Evolutionary conservation across 768 basidiomycete species (phyloP).

Genomic region (Phaeotremella skinneri): DNA sequence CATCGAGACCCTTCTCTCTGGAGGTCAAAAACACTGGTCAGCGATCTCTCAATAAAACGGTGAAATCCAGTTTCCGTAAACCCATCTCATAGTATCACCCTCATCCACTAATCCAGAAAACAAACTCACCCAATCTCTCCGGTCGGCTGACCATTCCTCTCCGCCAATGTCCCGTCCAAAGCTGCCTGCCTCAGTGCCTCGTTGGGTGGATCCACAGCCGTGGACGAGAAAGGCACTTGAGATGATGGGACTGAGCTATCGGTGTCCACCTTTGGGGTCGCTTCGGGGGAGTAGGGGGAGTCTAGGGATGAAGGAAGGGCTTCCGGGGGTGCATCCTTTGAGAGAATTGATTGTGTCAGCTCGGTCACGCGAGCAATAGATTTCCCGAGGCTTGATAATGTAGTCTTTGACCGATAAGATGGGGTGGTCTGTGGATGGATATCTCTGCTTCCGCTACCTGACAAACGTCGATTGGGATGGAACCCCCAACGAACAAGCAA

Average conservation of each 20-base stretch:
- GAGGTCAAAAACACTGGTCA: background rate
- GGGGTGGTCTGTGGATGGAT: too few species aligned
- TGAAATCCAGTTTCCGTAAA: background rate
- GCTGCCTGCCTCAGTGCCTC: slow-evolving; percentile 33
- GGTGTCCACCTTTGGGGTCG: slow-evolving; percentile 19
- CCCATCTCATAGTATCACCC: too few species aligned
- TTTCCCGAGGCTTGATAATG: too few species aligned
- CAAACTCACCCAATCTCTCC: slow-evolving; percentile 44
- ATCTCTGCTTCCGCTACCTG: too few species aligned
- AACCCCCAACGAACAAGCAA: too few species aligned
- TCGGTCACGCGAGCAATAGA: background rate
- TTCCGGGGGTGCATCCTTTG: slow-evolving; percentile 32
- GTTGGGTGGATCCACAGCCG: slow-evolving; percentile 44
- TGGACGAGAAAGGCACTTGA: slow-evolving; percentile 31
- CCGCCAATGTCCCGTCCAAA: slow-evolving; percentile 36
- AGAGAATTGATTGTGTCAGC: background rate
- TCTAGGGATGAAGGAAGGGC: slow-evolving; percentile 31
- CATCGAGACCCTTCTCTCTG: slow-evolving; percentile 4
- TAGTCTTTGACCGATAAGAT: too few species aligned
- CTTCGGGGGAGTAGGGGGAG: slow-evolving; percentile 23
- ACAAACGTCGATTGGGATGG: too few species aligned
- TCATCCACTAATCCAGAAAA: too few species aligned
- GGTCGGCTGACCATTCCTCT: slow-evolving; percentile 41
- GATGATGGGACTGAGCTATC: slow-evolving; percentile 22
- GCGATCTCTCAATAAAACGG: background rate